These are phyloP conservation scores for Cupressus sempervirens DNA, from an alignment of 75 land plant genomes.

Conservation along the genomic window DNA sequence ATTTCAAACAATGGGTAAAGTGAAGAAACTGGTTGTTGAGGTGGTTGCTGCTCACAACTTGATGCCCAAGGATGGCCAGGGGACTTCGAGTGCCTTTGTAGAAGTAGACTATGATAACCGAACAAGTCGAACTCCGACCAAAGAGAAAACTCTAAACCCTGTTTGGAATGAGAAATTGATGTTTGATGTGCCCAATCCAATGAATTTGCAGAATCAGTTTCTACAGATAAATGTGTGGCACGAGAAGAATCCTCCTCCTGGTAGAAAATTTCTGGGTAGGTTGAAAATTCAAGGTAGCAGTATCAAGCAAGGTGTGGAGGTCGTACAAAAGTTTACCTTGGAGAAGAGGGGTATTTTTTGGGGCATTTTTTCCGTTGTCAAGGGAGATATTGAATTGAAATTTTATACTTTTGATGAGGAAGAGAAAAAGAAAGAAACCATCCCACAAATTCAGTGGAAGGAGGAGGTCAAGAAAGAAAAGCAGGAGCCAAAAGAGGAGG, in stretches of 20 bases:
- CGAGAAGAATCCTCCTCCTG: constrained; percentile 38
- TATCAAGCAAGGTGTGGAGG: constrained; percentile 26
- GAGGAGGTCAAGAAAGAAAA: constrained; percentile 11
- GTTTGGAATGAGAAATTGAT: constrained; percentile 76
- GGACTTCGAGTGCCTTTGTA: constrained; percentile 72
- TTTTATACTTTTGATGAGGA: constrained; percentile 19
- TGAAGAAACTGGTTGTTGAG: constrained; percentile 33
- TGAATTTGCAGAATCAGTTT: constrained; percentile 33
- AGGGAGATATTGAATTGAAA: constrained; percentile 63
- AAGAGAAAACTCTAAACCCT: constrained; percentile 64
- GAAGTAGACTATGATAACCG: constrained; percentile 74
- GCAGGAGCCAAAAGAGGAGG: not conserved
- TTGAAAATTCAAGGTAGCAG: constrained; percentile 36
- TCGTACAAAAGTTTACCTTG: constrained; percentile 29
- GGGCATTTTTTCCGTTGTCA: constrained; percentile 46
- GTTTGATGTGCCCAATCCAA: constrained; percentile 34
- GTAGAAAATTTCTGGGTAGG: constrained; percentile 60
- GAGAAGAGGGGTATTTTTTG: constrained; percentile 55
- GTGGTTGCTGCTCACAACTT: constrained; percentile 51
- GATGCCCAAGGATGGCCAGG: constrained; percentile 90
- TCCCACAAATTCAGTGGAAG: not conserved
- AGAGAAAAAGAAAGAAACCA: not conserved
- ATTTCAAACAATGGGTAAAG: not conserved
- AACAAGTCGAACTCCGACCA: constrained; percentile 43
- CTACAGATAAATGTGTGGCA: constrained; percentile 57